Conservation (phyloP, 163 green algal genomes). For the Volvox carteri region DNA sequence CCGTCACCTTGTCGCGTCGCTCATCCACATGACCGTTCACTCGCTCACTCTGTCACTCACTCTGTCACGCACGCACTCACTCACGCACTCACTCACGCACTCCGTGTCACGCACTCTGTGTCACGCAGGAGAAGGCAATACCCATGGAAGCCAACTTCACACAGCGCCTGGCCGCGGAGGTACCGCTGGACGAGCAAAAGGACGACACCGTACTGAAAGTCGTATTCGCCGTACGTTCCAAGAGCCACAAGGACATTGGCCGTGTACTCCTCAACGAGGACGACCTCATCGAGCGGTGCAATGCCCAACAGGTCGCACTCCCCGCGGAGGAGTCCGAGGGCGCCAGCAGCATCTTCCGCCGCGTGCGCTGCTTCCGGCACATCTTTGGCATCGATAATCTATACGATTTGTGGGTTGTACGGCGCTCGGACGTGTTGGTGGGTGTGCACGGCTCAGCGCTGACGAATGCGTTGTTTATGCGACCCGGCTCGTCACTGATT, state of each 20-base stretch:
- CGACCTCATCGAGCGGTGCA: slow-evolving; percentile 47
- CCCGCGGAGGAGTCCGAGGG: not conserved
- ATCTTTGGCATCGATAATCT: slow-evolving; percentile 52
- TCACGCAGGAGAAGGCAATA: slow-evolving; percentile 14
- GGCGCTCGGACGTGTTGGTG: slow-evolving; percentile 60
- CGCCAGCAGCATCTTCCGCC: slow-evolving; percentile 12
- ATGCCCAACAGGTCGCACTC: not conserved
- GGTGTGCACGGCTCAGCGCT: slow-evolving; percentile 61
- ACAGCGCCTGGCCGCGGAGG: not conserved
- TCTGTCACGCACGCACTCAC: not conserved
- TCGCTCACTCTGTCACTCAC: not conserved
- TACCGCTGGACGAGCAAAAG: not conserved
- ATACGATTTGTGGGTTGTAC: slow-evolving; percentile 56
- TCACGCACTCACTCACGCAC: not conserved
- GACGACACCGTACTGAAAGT: slow-evolving; percentile 14
- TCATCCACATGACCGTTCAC: too few relatives aligned
- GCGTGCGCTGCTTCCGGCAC: slow-evolving; percentile 42
- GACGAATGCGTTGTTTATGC: slow-evolving; percentile 62
- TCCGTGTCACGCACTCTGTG: not conserved
- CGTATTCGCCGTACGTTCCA: slow-evolving; percentile 46
- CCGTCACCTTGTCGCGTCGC: too few relatives aligned
- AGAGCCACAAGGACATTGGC: slow-evolving; percentile 45
- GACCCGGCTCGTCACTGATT: slow-evolving; percentile 40
- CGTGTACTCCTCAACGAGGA: slow-evolving; percentile 50
- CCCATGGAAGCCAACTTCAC: slow-evolving; percentile 17